Percentiles rank a stretch among this genome's conserved stretches.
Evolutionary conservation across 164 flowering plant species (phyloP).

Genomic region (Vitis riparia): DNA sequence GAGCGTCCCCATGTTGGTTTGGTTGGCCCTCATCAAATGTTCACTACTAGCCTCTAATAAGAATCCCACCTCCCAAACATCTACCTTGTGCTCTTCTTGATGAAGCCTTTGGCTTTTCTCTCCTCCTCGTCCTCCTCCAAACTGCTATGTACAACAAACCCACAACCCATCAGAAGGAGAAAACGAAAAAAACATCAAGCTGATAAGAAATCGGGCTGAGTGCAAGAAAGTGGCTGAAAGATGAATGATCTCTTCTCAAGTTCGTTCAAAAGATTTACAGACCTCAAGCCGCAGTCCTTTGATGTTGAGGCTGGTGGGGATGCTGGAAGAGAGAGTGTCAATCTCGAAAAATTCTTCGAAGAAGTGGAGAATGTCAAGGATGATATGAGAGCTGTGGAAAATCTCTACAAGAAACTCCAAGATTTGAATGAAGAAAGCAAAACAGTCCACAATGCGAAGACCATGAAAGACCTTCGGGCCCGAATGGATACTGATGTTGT

Average conservation of each 20-base stretch:
- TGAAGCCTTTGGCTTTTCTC: slow-evolving; percentile 12
- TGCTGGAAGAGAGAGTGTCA: slow-evolving; percentile 24
- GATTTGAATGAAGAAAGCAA: slow-evolving; percentile 37
- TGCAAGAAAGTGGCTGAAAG: neutral
- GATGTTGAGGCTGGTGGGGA: slow-evolving; percentile 22
- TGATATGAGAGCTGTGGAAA: slow-evolving; percentile 31
- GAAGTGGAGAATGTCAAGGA: slow-evolving; percentile 35
- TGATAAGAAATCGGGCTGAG: neutral
- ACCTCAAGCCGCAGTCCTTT: slow-evolving; percentile 26
- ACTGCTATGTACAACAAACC: no score
- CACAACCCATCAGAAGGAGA: no score
- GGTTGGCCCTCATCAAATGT: slow-evolving; percentile 12
- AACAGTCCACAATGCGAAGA: slow-evolving; percentile 29
- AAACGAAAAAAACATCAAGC: neutral
- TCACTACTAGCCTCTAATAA: slow-evolving; percentile 1
- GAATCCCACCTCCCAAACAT: neutral
- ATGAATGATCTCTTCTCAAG: slow-evolving; percentile 38
- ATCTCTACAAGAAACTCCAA: slow-evolving; percentile 28
- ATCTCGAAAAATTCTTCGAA: slow-evolving; percentile 35
- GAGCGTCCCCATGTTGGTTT: slow-evolving; percentile 1
- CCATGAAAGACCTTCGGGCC: slow-evolving; percentile 27
- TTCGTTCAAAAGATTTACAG: slow-evolving; percentile 35
- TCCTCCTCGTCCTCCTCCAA: slow-evolving; percentile 4
- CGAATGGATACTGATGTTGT: slow-evolving; percentile 28
- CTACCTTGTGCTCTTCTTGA: neutral